Conservation (phyloP, 305 asterid species). For the Caryopteris hybrid region DNA sequence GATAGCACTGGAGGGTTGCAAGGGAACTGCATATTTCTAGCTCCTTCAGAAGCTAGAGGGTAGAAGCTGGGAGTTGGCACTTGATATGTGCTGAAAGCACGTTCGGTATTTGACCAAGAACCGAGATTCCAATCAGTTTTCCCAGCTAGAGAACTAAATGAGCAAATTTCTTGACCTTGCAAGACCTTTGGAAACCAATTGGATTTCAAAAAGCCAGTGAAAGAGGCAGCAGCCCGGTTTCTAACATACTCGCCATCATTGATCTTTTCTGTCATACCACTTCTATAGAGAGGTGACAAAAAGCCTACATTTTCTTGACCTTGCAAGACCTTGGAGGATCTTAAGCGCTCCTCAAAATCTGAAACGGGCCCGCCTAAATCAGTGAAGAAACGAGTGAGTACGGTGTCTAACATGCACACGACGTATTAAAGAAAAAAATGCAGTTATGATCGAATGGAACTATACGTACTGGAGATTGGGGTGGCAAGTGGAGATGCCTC, state of each 20-base stretch:
- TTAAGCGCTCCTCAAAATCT: constrained; percentile 75
- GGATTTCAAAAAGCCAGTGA: constrained; percentile 83
- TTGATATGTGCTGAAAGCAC: constrained; percentile 36
- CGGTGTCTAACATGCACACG: background rate
- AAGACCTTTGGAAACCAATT: constrained; percentile 93
- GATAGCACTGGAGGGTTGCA: constrained; percentile 41
- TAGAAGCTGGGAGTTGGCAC: constrained; percentile 49
- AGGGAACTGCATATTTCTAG: constrained; percentile 50
- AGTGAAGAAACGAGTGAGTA: background rate
- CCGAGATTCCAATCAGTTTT: constrained; percentile 42
- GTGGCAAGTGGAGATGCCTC: constrained; percentile 49
- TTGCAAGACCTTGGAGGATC: constrained; percentile 99
- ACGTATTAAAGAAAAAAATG: background rate
- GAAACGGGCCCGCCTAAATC: constrained; percentile 44
- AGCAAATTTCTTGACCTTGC: constrained; percentile 99
- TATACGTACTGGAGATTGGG: constrained; percentile 39
- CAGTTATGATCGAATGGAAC: constrained; percentile 1
- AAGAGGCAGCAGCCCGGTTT: constrained; percentile 45
- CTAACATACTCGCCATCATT: constrained; percentile 38
- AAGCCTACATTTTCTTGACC: constrained; percentile 94
- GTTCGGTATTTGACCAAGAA: constrained; percentile 51
- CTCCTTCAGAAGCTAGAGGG: constrained; percentile 85
- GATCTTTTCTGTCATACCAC: constrained; percentile 50
- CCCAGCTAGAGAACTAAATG: constrained; percentile 63
- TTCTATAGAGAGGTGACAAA: constrained; percentile 47